phyloP scores from a whole-genome alignment of 371 early-diverging fungal genomes.

The Lichtheimia ramosa region DNA sequence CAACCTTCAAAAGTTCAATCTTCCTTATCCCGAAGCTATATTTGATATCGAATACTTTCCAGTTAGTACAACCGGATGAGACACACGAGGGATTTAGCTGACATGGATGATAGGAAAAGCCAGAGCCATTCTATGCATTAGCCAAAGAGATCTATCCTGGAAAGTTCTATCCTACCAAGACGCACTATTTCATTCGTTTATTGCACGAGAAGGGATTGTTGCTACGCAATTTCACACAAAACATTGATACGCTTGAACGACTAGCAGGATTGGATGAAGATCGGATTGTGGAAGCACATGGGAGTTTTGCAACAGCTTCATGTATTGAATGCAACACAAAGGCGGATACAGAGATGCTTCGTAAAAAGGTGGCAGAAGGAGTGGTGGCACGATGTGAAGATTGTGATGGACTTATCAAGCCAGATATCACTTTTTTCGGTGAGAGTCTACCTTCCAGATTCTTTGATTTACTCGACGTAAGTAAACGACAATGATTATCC shows the following conservation, averaged over 20 bases:
- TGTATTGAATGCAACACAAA: slow-evolving; percentile 63
- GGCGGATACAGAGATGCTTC: slow-evolving; percentile 40
- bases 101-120: not conserved
- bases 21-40: slow-evolving; percentile 93
- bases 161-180: slow-evolving; percentile 75
- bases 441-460: slow-evolving; percentile 84
- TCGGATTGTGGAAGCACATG: slow-evolving; percentile 91
- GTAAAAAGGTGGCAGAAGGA: slow-evolving; percentile 47
- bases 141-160: slow-evolving; percentile 94
- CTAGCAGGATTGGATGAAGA: slow-evolving; percentile 76
- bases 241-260: slow-evolving; percentile 95
- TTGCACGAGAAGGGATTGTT: slow-evolving; percentile 75
- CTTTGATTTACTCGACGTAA: slow-evolving; percentile 52
- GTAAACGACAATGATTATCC: not conserved
- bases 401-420: slow-evolving; percentile 83
- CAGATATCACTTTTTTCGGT: slow-evolving; percentile 95
- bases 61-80: slow-evolving; percentile 25
- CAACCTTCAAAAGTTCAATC: slow-evolving; percentile 81
- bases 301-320: slow-evolving; percentile 82
- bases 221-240: slow-evolving; percentile 90
- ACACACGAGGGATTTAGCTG: not conserved
- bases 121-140: slow-evolving; percentile 79
- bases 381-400: slow-evolving; percentile 66
- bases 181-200: slow-evolving; percentile 85
- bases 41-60: slow-evolving; percentile 91